Base-by-base conservation (phyloP, 331 rosid genomes). In the Acacia pycnantha region DNA sequence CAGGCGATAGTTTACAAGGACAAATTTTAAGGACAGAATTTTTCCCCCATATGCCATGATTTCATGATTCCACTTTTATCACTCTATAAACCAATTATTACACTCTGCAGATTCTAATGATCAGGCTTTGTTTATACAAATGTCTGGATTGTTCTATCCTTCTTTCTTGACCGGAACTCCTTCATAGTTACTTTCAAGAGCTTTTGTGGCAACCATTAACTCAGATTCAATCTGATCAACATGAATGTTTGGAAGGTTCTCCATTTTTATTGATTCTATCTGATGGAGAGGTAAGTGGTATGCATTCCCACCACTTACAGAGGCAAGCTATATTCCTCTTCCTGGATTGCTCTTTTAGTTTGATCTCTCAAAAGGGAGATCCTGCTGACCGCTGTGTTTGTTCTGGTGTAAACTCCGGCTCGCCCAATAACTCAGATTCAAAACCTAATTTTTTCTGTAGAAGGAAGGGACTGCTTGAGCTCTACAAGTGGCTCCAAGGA, bases 311-410 rank as follows among this genome's bases (percentile, higher is more conserved):
- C 82, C 98, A 93, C 85, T 81, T 93, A 24, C 91, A 80, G 82
- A 91, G 98, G 83, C 96, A 82, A 81, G 88, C 92, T 77, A 74
- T 90, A 69, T 95, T 88, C 82, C 90, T 93, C 74, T 93, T 95
- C 79, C 81, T 95, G 76, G 82, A 76, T 85, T 90, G 94, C 87
- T 87, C 90, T 65, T 79, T 89, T 82, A 77, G 85, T 79, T 85
- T 95, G 87, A 88, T 90, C 62, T 46, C 82, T 84, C 73, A 74
- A 47, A 82, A 79, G 44, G 83, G 80, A 74, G 82, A 77, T 70
- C 81, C 82, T 33, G 84, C 79, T 37, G 82, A 29, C 59, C 79
- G 71, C 53, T 79, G 84, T 77, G 64, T 77, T 22, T 86, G 88
- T 79, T 80, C 86, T 77, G n/a, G 86, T 87, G 78, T 76, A 75